Base-by-base conservation (phyloP, 768 basidiomycete species). In the Mycena galericulata region DNA sequence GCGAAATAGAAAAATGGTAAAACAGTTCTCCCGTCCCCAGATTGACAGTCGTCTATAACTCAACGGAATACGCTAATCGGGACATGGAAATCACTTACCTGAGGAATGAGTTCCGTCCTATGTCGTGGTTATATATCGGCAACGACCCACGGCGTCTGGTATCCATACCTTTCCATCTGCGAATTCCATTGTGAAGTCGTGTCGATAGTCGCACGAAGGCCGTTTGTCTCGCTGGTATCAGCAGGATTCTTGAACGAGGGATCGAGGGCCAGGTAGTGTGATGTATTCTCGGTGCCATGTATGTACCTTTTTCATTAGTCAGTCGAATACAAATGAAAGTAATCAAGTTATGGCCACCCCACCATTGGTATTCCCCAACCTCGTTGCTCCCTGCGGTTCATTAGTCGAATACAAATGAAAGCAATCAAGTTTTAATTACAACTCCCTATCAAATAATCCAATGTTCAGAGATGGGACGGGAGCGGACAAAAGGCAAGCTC, bases 1-100 rank as follows among this genome's bases (percentile, higher is more conserved):
- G 84, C 79, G 79, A 85, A 46, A 90, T 73, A 1, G 88, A 88
- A 79, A 90, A 90, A 78, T 90, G 89, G 77, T 90, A 90, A 79
- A 84, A 90, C 61, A 89, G 74, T 63, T 87, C 84, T 0, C 88
- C 89, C 15, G 83, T 79, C 2, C 89, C 88, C 26, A 90, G 78
- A 76, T 89, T 90, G 55, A 80, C 76, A 15, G 79, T 81, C 29
- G 87, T 88, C 75, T 83, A 78, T 3, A 79, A 78, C 4, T 17
- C n/a, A 15, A 30, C 20, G 46, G 9, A 7, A 22, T 55, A 4
- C 32, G 24, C 4, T 4, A 49, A 81, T 79, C 22, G 81, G 41
- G 26, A 36, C 4, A 7, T 17, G 27, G 47, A 32, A 18, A 38
- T 26, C 20, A 15, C 18, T 17, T 12, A 54, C 67, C 40, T 82